These are phyloP conservation scores for Daedalea quercina DNA, from an alignment of 768 basidiomycete species.

Conservation along the genomic window DNA sequence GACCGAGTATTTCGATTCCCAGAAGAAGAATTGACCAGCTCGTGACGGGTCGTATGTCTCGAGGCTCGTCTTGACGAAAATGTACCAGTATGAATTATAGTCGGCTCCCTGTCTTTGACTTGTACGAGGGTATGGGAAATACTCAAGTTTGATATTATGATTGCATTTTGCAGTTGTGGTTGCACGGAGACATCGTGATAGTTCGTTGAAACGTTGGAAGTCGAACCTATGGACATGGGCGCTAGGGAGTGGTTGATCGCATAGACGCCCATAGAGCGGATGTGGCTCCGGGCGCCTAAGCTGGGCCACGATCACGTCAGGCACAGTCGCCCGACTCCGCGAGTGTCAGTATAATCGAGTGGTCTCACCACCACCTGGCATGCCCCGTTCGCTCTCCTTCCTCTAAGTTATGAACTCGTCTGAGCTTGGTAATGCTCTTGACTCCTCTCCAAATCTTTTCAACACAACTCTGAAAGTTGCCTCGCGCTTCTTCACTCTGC, in stretches of 20 bases:
- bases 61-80: too few species aligned
- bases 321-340: neutral
- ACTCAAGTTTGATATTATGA: too few species aligned
- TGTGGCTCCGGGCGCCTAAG: too few species aligned
- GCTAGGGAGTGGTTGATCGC: too few species aligned
- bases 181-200: too few species aligned
- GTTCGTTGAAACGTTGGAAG: too few species aligned
- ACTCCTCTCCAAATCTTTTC: conserved; percentile 3
- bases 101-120: neutral
- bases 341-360: neutral
- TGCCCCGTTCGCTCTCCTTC: neutral
- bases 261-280: too few species aligned
- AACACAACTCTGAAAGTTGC: conserved; percentile 20
- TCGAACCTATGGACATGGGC: too few species aligned
- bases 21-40: neutral
- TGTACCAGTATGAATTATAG: neutral
- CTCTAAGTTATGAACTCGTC: neutral
- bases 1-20: neutral
- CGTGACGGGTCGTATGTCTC: too few species aligned
- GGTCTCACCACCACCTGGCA: neutral
- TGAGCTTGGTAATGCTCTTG: neutral
- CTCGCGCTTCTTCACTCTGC: conserved; percentile 32
- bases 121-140: neutral
- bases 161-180: too few species aligned
- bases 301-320: neutral